Evolutionary conservation across 2,329 filamentous ascomycete genomes (phyloP).

Genomic region (Colletotrichum coccodes): DNA sequence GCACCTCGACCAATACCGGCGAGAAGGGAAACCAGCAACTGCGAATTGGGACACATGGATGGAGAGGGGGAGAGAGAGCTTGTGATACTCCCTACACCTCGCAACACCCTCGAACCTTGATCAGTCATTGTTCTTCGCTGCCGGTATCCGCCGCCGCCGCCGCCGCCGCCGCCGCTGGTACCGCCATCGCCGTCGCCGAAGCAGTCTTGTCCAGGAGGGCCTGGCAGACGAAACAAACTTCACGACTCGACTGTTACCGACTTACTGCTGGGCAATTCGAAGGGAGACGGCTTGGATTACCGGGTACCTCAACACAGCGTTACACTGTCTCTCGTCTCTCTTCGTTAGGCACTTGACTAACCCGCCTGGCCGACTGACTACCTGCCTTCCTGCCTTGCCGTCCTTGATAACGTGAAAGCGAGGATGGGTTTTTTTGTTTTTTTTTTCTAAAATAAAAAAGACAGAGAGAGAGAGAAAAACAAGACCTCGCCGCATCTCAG

Average conservation of each 20-base stretch:
- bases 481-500: not conserved
- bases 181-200: not conserved
- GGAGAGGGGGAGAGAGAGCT: not conserved
- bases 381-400: not conserved
- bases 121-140: constrained; percentile 10
- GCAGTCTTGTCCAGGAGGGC: not conserved
- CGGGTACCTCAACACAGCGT: constrained; percentile 1
- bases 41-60: not conserved
- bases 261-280: constrained; percentile 1
- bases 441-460: too few relatives aligned
- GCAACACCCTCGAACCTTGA: constrained; percentile 13
- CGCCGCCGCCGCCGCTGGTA: not conserved
- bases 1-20: too few relatives aligned
- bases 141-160: constrained; percentile 11
- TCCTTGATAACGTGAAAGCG: not conserved
- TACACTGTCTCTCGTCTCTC: constrained; percentile 3
- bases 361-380: not conserved
- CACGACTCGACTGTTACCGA: constrained; percentile 22
- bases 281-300: constrained; percentile 2
- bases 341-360: not conserved
- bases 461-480: too few relatives aligned
- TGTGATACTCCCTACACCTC: constrained; percentile 2
- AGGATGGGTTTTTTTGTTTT: too few relatives aligned
- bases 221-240: constrained; percentile 13
- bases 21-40: not conserved